Conservation (phyloP, 169 alveolate species). For the Eimeria necatrix region DNA sequence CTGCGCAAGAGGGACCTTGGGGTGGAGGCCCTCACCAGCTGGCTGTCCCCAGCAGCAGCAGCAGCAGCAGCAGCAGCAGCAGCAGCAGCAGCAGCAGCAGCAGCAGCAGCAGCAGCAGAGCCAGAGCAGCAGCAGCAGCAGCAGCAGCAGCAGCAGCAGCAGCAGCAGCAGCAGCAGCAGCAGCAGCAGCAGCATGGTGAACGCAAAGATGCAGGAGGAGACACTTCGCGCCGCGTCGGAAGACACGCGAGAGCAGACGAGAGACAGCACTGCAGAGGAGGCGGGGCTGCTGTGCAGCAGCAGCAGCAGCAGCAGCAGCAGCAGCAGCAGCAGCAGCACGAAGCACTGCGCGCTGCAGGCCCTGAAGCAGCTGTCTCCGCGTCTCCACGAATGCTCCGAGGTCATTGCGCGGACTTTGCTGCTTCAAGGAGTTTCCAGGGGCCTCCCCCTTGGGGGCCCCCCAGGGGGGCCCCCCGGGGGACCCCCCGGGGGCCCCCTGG, state of each 20-base stretch:
- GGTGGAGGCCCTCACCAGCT: too few relatives aligned
- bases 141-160: background rate
- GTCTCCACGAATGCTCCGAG: slow-evolving; percentile 47
- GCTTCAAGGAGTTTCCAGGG: background rate
- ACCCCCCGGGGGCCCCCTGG: slow-evolving; percentile 1
- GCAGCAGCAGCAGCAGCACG: slow-evolving; percentile 46
- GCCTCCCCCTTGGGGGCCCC: slow-evolving; percentile 27
- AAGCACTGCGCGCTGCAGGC: slow-evolving; percentile 4
- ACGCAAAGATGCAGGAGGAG: too few relatives aligned
- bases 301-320: slow-evolving; percentile 43
- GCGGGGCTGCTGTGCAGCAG: slow-evolving; percentile 18
- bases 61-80: slow-evolving; percentile 29
- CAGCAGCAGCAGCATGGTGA: background rate
- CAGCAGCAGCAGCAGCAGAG: background rate
- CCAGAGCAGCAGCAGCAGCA: background rate
- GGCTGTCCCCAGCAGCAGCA: slow-evolving; percentile 30
- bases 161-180: slow-evolving; percentile 23
- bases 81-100: slow-evolving; percentile 40
- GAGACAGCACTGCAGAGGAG: slow-evolving; percentile 3
- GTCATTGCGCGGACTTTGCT: slow-evolving; percentile 21
- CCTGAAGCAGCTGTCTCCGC: slow-evolving; percentile 39
- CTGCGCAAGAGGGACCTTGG: too few relatives aligned
- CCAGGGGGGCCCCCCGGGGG: slow-evolving; percentile 20
- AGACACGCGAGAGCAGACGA: slow-evolving; percentile 12
- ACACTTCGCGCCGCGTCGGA: too few relatives aligned